Percentiles rank a stretch among this genome's conserved stretches.
Evolutionary conservation across 805 yeast genomes (phyloP).

Genomic region (Candida xyloterini): DNA sequence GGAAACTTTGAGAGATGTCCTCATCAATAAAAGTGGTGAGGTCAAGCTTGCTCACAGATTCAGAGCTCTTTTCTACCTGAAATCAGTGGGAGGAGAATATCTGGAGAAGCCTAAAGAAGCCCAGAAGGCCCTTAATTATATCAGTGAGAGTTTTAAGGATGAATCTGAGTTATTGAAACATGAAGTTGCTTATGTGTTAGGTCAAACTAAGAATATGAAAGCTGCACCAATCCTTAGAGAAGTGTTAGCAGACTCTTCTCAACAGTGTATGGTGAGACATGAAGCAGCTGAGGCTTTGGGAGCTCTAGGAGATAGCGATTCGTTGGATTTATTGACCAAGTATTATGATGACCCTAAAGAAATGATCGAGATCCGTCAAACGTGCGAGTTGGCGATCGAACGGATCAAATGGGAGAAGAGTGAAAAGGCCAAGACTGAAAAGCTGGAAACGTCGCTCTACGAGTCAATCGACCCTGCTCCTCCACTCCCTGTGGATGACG

Average conservation of each 20-base stretch:
- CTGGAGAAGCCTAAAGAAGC: constrained; percentile 51
- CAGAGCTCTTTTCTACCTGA: constrained; percentile 89
- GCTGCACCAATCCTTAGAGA: constrained; percentile 75
- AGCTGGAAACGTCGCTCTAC: constrained; percentile 71
- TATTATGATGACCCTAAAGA: constrained; percentile 68
- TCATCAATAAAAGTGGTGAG: constrained; percentile 62
- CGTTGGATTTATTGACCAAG: constrained; percentile 61
- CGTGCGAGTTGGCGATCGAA: constrained; percentile 95
- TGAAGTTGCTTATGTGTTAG: constrained; percentile 95
- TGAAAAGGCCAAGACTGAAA: constrained; percentile 61
- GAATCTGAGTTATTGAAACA: constrained; percentile 90
- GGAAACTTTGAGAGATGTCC: constrained; percentile 70
- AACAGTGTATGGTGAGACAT: constrained; percentile 96
- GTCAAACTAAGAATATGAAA: constrained; percentile 83
- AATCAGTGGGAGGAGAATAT: constrained; percentile 79
- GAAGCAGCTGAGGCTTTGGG: constrained; percentile 99
- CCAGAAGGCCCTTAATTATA: constrained; percentile 68
- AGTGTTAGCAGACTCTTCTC: constrained; percentile 62
- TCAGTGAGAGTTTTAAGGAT: constrained; percentile 79
- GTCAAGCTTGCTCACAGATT: constrained; percentile 81
- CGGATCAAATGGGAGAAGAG: constrained; percentile 91
- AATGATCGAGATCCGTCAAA: constrained; percentile 84
- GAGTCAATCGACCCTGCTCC: constrained; percentile 98
- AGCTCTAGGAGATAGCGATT: constrained; percentile 80
- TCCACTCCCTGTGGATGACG: constrained; percentile 65